Base-by-base conservation (phyloP, 2,329 filamentous ascomycete species). In the Salinomyces thailandicus region DNA sequence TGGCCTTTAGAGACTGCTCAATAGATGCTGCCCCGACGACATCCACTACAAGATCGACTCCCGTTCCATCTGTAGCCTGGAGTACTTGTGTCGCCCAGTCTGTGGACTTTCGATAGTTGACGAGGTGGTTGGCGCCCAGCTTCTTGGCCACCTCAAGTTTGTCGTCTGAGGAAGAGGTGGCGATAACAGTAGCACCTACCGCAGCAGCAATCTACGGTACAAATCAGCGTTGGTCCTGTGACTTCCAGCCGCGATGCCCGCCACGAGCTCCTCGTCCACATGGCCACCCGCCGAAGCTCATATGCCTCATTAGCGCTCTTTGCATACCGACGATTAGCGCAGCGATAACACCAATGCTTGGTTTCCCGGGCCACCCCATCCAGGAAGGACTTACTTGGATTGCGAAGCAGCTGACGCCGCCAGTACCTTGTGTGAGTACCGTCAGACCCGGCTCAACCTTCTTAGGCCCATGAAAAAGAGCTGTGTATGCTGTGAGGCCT, bases 1-100 rank as follows among this genome's bases (percentile, higher is more conserved):
- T 53, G 13, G 57, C 55, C n/a, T 62, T 57, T 29, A 64, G 57
- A 0, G 53, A 57, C 34, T 62, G 60, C 26, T 44, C 37, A 15
- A 71, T 51, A 1, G 65, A 70, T 18, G 60, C 51, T 2, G 66
- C 66, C 9, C 67, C 65, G 9, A 68, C 64, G 11, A 64, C 59
- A 45, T 72, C 67, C 28, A 72, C 57, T 26, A 68, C 62, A 32
- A 68, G 62, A 42, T 71, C 66, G 5, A 59, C 60, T 27, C 62
- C 63, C 2, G 49, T 41, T 27, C 51, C 53, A 8, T 50, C 38
- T 0, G 66, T 68, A 3, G 66, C 52, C 7, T 61, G 60, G 32
- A 69, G 62, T 8, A 74, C 76, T 16, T 66, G 65, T 2, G 60
- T 54, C 4, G 74, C 74, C 77, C 77, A 81, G 36, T 72, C 66